These are phyloP conservation scores for Sclerospora graminicola DNA, from an alignment of 352 stramenopile genomes.

Conservation along the genomic window DNA sequence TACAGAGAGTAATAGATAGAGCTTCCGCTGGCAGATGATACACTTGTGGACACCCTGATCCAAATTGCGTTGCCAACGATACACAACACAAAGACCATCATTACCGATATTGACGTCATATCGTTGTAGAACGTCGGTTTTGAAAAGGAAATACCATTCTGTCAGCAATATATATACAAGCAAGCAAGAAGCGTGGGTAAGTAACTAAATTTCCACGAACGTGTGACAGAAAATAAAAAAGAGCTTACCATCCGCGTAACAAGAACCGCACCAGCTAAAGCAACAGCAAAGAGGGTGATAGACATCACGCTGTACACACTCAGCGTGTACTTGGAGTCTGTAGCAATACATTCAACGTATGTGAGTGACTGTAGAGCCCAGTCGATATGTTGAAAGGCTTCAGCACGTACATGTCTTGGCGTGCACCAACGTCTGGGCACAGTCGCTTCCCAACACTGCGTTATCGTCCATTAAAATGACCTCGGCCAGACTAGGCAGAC, in stretches of 20 bases:
- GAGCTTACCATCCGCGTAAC: slow-evolving; percentile 67
- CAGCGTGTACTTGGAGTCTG: slow-evolving; percentile 51
- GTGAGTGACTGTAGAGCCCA: slow-evolving; percentile 2
- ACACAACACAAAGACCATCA: slow-evolving; percentile 59
- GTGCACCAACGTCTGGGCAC: slow-evolving; percentile 55
- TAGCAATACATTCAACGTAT: slow-evolving; percentile 1
- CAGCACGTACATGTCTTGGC: slow-evolving; percentile 42
- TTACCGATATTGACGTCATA: slow-evolving; percentile 68
- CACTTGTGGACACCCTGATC: slow-evolving; percentile 60
- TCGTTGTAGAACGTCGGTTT: slow-evolving; percentile 75
- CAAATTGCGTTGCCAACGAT: slow-evolving; percentile 77
- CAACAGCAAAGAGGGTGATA: slow-evolving; percentile 71
- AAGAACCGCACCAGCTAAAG: slow-evolving; percentile 58
- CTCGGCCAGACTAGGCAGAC: slow-evolving; percentile 41
- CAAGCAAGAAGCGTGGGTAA: not conserved
- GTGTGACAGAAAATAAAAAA: not conserved
- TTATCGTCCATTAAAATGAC: slow-evolving; percentile 51
- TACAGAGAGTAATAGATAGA: slow-evolving; percentile 70
- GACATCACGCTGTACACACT: slow-evolving; percentile 86
- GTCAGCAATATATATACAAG: slow-evolving; percentile 1
- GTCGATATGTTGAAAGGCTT: slow-evolving; percentile 1
- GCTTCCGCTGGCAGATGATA: slow-evolving; percentile 27
- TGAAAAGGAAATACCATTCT: slow-evolving; percentile 80
- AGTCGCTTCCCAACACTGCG: slow-evolving; percentile 48
- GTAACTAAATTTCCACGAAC: not conserved